Conservation (phyloP, 2,329 filamentous ascomycete genomes). For the Arthrobotrys musiformis region DNA sequence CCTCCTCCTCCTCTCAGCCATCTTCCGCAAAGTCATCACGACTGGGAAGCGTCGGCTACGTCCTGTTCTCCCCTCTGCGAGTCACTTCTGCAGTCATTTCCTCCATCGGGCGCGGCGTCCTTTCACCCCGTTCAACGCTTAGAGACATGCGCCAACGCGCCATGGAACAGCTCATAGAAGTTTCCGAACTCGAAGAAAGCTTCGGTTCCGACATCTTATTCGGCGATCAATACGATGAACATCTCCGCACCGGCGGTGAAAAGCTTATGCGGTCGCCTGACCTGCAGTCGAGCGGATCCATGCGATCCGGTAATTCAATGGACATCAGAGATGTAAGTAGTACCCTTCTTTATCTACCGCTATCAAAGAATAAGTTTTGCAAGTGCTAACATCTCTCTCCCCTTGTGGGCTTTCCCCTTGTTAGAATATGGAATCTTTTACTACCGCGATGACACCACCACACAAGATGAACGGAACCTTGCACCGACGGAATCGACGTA, state of each 20-base stretch:
- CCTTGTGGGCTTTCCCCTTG: slow-evolving; percentile 2
- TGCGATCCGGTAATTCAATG: slow-evolving; percentile 33
- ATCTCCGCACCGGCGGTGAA: slow-evolving; percentile 43
- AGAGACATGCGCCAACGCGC: slow-evolving; percentile 48
- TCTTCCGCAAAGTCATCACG: slow-evolving; percentile 34
- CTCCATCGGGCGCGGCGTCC: slow-evolving; percentile 42
- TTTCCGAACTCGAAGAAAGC: slow-evolving; percentile 51
- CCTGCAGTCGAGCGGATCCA: slow-evolving; percentile 20
- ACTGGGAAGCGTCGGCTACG: slow-evolving; percentile 37
- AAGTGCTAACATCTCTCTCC: slow-evolving; percentile 39
- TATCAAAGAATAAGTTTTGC: not conserved
- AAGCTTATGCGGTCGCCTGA: slow-evolving; percentile 39
- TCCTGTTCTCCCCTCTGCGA: slow-evolving; percentile 47
- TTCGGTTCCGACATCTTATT: slow-evolving; percentile 49
- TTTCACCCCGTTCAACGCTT: slow-evolving; percentile 45
- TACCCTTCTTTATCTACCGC: slow-evolving; percentile 6
- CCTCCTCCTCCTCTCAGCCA: slow-evolving; percentile 16
- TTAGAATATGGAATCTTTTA: slow-evolving; percentile 45
- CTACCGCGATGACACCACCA: slow-evolving; percentile 33
- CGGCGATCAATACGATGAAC: slow-evolving; percentile 54
- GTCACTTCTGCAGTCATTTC: slow-evolving; percentile 46
- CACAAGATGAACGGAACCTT: slow-evolving; percentile 26
- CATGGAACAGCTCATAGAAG: slow-evolving; percentile 51
- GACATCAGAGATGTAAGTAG: slow-evolving; percentile 52
- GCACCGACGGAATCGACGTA: slow-evolving; percentile 26